Percentiles rank a stretch among this genome's conserved stretches.
These are phyloP conservation scores for Aspergillus carlsbadensis DNA, from an alignment of 495 filamentous ascomycete species.

Conservation along the genomic window DNA sequence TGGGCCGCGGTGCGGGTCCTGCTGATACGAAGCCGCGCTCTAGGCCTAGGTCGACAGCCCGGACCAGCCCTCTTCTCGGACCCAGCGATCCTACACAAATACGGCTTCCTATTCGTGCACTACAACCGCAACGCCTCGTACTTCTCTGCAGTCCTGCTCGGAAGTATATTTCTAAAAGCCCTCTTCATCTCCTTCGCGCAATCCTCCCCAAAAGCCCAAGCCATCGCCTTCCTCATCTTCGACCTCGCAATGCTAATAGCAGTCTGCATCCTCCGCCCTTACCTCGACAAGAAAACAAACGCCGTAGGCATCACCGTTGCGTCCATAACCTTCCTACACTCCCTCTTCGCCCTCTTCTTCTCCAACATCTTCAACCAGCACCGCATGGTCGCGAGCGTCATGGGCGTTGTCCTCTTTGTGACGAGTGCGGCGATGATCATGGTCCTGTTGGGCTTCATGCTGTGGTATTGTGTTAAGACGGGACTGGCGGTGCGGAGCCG, in stretches of 20 bases:
- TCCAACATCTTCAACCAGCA: slow-evolving; percentile 79
- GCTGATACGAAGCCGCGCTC: slow-evolving; percentile 77
- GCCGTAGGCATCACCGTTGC: slow-evolving; percentile 92
- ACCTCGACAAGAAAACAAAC: slow-evolving; percentile 99
- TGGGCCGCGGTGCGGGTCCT: slow-evolving; percentile 91
- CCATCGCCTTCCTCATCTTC: slow-evolving; percentile 79
- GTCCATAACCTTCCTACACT: slow-evolving; percentile 84
- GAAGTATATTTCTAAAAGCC: slow-evolving; percentile 77
- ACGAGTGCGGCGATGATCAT: slow-evolving; percentile 83
- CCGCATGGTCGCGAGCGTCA: slow-evolving; percentile 79
- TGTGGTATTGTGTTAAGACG: too few species aligned
- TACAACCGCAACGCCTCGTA: slow-evolving; percentile 95
- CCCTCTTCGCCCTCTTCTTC: slow-evolving; percentile 79
- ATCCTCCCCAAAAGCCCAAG: slow-evolving; percentile 66
- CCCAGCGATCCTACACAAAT: slow-evolving; percentile 85
- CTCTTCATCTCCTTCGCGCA: slow-evolving; percentile 89
- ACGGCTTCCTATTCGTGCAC: slow-evolving; percentile 97
- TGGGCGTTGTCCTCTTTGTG: slow-evolving; percentile 92
- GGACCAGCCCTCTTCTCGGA: slow-evolving; percentile 97
- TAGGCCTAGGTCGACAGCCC: slow-evolving; percentile 85
- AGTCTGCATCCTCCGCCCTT: slow-evolving; percentile 79
- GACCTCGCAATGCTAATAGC: slow-evolving; percentile 77
- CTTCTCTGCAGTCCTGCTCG: slow-evolving; percentile 81
- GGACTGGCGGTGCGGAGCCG: too few species aligned
- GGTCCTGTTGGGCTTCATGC: slow-evolving; percentile 78